Percentiles rank a stretch among this genome's conserved stretches.
These are phyloP conservation scores for Nissolia schottii DNA, from an alignment of 306 rosid genomes.

Conservation along the genomic window DNA sequence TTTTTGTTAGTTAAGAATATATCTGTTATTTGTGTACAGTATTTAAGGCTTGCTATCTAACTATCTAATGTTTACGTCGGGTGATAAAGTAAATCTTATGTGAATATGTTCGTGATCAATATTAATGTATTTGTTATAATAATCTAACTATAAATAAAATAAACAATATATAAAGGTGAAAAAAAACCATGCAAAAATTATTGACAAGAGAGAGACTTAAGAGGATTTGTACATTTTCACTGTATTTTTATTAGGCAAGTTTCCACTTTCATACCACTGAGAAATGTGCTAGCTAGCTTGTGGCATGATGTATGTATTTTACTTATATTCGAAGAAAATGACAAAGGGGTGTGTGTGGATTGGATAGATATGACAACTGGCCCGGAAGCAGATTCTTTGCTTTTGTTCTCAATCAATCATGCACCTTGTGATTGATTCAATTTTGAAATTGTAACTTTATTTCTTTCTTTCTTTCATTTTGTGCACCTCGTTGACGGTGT, in stretches of 20 bases:
- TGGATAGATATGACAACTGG: slow-evolving; percentile 6
- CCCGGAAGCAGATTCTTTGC: slow-evolving; percentile 22
- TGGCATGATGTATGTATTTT: neutral
- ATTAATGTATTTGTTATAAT: no score
- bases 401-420: neutral
- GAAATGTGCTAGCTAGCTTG: neutral
- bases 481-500: neutral
- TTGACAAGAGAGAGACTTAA: neutral
- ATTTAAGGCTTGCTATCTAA: no score
- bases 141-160: neutral
- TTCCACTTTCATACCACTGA: no score
- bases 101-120: no score
- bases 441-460: neutral
- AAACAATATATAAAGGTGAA: no score
- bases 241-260: neutral
- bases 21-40: no score
- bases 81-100: no score
- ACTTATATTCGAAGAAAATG: slow-evolving; percentile 11
- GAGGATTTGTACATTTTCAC: neutral
- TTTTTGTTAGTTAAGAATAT: no score
- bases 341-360: neutral
- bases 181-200: neutral
- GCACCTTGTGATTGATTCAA: neutral
- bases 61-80: no score
- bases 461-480: neutral